Evolutionary conservation across 257 asterid genomes (phyloP).

Genomic region (Catharanthus roseus): DNA sequence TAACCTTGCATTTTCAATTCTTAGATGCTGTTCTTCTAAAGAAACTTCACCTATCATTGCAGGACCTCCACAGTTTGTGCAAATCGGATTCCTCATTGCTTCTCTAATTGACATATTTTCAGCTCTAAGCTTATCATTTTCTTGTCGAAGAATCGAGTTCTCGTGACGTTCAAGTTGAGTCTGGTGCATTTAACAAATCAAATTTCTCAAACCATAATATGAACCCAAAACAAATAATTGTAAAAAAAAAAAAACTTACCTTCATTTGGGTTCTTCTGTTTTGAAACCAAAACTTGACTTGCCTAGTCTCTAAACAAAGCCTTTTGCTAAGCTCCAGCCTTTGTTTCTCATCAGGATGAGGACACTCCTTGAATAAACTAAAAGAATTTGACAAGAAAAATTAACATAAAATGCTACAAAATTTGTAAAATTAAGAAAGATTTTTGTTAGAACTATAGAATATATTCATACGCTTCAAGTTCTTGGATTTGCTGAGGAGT

Average conservation of each 20-base stretch:
- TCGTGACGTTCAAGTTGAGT: constrained; percentile 57
- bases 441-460: background rate
- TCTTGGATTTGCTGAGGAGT: constrained; percentile 98
- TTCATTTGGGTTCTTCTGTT: constrained; percentile 95
- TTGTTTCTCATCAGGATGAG: constrained; percentile 98
- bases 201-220: background rate
- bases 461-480: constrained; percentile 69
- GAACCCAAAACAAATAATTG: background rate
- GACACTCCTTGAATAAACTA: constrained; percentile 93
- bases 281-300: constrained; percentile 94
- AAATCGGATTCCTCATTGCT: constrained; percentile 50
- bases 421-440: background rate
- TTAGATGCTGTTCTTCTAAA: constrained; percentile 48
- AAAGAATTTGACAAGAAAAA: background rate
- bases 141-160: constrained; percentile 47
- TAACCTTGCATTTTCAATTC: constrained; percentile 46
- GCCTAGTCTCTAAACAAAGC: constrained; percentile 72
- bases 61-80: constrained; percentile 53
- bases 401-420: background rate
- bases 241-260: constrained; percentile 33
- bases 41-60: constrained; percentile 53
- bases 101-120: constrained; percentile 56
- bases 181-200: constrained; percentile 27
- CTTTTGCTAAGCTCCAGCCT: constrained; percentile 81
- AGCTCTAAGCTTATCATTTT: constrained; percentile 47